phyloP scores from a whole-genome alignment of 768 basidiomycete genomes.

The Termitomyces titanicus region DNA sequence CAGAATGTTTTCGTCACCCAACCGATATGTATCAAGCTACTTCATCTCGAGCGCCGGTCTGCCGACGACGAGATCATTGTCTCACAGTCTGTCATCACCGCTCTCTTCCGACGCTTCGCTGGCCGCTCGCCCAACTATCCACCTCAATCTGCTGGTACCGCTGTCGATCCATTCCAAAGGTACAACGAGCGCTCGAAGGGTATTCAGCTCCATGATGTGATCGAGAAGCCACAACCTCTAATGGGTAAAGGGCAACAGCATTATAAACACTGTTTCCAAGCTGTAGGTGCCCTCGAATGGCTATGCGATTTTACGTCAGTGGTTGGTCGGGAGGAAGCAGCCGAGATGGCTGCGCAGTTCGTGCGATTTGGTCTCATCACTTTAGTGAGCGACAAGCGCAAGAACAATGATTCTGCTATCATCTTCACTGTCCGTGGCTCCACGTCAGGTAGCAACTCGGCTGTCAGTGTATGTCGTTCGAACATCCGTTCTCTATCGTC shows the following conservation, averaged over 20 bases:
- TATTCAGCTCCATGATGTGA: constrained; percentile 64
- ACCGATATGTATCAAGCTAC: constrained; percentile 95
- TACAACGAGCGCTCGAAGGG: constrained; percentile 81
- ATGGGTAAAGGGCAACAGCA: constrained; percentile 41
- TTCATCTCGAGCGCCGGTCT: constrained; percentile 92
- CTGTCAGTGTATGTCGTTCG: constrained; percentile 56
- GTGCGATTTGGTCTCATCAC: constrained; percentile 90
- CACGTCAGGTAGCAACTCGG: constrained; percentile 69
- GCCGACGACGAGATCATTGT: constrained; percentile 98
- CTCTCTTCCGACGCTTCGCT: constrained; percentile 93
- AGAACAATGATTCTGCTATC: constrained; percentile 88
- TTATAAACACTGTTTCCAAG: constrained; percentile 78
- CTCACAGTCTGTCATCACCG: constrained; percentile 88
- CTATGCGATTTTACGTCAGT: constrained; percentile 96
- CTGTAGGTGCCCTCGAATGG: constrained; percentile 91
- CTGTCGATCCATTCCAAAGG: constrained; percentile 60
- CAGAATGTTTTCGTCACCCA: constrained; percentile 86
- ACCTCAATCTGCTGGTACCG: constrained; percentile 35
- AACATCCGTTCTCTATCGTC: constrained; percentile 4
- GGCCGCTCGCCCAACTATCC: constrained; percentile 84
- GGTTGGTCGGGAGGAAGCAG: constrained; percentile 92
- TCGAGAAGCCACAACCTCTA: constrained; percentile 60
- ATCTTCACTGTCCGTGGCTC: constrained; percentile 89
- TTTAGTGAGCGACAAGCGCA: constrained; percentile 87
- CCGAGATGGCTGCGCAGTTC: constrained; percentile 97